Evolutionary conservation across 2,329 filamentous ascomycete species (phyloP), one percentile per base, ranked within the genome.

Genomic region (Ophiostoma ips): DNA sequence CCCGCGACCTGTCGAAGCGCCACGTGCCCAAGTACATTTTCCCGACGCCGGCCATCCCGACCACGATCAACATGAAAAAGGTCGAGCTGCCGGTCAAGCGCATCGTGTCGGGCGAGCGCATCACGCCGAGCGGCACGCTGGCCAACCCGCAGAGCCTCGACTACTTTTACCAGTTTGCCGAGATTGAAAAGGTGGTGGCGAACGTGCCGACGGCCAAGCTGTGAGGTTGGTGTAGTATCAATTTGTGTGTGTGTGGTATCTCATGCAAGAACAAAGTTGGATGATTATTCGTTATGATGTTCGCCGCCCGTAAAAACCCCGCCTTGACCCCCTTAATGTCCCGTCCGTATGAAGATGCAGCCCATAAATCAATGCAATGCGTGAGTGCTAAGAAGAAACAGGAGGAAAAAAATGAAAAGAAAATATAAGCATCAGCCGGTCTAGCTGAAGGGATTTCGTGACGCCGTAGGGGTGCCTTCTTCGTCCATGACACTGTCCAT

Each of bases 71-170:
- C 61, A 65, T 86, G 46, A 92, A 92, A 63, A 92, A 92, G 64
- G 86, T 92, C 4, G 86, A 92, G 62, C 59, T 92, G 48, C 85
- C 85, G 0, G 83, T 92, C 30, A 92, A 92, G 67, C 82, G 86
- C 60, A 92, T 92, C 55, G 81, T 92, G 1, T 87, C 77, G 0
- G 86, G 86, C 0, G 78, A 80, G 57, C 76, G 68, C 21, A 76
- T 92, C 60, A 87, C 83, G 64, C 76, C 84, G 0, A 86, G 81
- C 46, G 84, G 84, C 1, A 90, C 85, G 4, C 64, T 92, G 58
- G 65, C 84, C 49, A 92, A 94, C 59, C 86, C 86, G 0, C 66
- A 83, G 59, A 84, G 83, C 55, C 64, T 92, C 52, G 72, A 87
- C 31, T 90, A 75, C 59, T 92, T 87, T 60, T 89, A 92, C 58